Percentiles rank a stretch among this genome's conserved stretches.
Conservation (phyloP, 2,329 filamentous ascomycete genomes). For the Paracamarosporium sp. region DNA sequence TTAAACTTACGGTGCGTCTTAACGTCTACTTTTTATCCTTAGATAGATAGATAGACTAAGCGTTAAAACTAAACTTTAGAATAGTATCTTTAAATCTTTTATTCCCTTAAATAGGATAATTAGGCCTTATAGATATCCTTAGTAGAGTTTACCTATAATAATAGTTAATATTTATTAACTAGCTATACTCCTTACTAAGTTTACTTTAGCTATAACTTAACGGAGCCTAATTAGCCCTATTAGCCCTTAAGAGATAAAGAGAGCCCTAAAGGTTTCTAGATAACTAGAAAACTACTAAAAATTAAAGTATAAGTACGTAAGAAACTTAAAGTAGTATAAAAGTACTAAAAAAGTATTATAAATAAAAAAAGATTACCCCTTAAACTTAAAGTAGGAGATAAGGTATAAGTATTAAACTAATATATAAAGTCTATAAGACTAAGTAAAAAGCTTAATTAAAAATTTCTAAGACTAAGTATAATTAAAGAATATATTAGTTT, state of each 20-base stretch:
- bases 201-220: background rate
- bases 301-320: too few relatives aligned
- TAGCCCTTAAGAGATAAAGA: background rate
- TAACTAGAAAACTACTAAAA: background rate
- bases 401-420: slow-evolving; percentile 14
- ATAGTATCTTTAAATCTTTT: too few relatives aligned
- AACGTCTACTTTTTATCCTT: too few relatives aligned
- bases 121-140: background rate
- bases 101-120: background rate
- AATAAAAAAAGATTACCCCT: slow-evolving; percentile 14
- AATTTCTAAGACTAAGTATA: too few relatives aligned
- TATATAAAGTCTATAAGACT: slow-evolving; percentile 17
- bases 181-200: background rate
- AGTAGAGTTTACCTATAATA: background rate
- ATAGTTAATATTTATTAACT: too few relatives aligned
- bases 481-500: slow-evolving; percentile 22
- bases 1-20: too few relatives aligned
- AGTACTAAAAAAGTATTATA: background rate
- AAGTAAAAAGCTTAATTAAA: slow-evolving; percentile 8
- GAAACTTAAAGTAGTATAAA: background rate
- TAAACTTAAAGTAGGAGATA: slow-evolving; percentile 19
- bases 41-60: too few relatives aligned
- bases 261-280: too few relatives aligned
- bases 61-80: too few relatives aligned
- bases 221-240: background rate